Evolutionary conservation across 2,329 filamentous ascomycete species (phyloP), one percentile per base, ranked within the genome.

Genomic region (Hypoxylon sp.): DNA sequence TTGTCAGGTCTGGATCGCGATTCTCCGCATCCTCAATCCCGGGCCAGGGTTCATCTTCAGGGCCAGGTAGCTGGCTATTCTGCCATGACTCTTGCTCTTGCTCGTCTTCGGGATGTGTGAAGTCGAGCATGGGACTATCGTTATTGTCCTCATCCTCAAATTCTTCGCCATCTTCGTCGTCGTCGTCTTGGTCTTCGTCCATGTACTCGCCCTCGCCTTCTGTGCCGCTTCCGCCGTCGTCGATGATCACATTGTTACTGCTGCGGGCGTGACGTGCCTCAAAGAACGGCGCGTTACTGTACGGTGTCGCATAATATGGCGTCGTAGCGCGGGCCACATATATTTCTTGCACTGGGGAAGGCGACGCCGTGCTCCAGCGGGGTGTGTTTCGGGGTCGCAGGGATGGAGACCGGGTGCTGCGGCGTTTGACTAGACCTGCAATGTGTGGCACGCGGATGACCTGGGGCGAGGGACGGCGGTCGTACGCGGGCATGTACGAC

Each of bases 301-400:
- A 78, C 0, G 89, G 89, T 0, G 89, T 92, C 2, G 87, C 87
- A 63, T 91, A 91, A 58, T 84, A 84, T 0, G 86, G 87, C 0
- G 80, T 83, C 8, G 74, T 75, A 9, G 69, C 69, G 21, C 77
- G 69, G 45, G 67, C 48, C 4, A 65, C 66, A 3, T 69, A 48
- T 3, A 64, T 65, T 21, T 71, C 63, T 3, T 71, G 72, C 54
- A 71, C 67, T 3, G 75, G 73, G 62, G 71, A 81, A 36, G 71
- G 77, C 46, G 71, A 81, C 20, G 71, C 72, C 16, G 65, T 67
- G 49, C 78, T 84, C 74, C 77, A 80, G 17, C 81, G 75, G 0
- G 83, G 82, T 0, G 82, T 84, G 55, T 79, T 77, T 7, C 76
- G 58, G 1, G 74, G 72, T 7, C 70, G 67, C 15, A 77, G 66